phyloP scores from a whole-genome alignment of 1,139 yeast genomes.

The Yamadazyma triangularis region DNA sequence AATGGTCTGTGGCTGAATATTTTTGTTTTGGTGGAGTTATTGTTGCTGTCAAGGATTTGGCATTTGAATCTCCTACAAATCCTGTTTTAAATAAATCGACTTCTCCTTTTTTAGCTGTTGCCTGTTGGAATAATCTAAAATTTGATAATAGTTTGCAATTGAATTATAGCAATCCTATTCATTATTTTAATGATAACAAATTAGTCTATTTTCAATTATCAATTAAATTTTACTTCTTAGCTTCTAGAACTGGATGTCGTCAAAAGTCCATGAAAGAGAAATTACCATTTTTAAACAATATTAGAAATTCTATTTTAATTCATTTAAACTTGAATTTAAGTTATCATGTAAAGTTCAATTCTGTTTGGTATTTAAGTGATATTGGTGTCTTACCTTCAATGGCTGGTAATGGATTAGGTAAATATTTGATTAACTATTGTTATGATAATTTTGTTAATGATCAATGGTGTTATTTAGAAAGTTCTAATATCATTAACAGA shows the following conservation, averaged over 20 bases:
- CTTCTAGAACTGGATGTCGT: slow-evolving; percentile 32
- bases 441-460: slow-evolving; percentile 18
- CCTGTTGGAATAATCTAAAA: slow-evolving; percentile 34
- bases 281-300: slow-evolving; percentile 29
- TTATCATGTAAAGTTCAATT: slow-evolving; percentile 12
- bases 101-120: slow-evolving; percentile 30
- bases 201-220: slow-evolving; percentile 24
- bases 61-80: slow-evolving; percentile 16
- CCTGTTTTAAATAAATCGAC: slow-evolving; percentile 6
- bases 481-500: slow-evolving; percentile 49
- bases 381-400: slow-evolving; percentile 36
- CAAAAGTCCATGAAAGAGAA: slow-evolving; percentile 32
- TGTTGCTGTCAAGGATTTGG: slow-evolving; percentile 30
- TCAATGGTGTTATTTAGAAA: slow-evolving; percentile 40
- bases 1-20: slow-evolving; percentile 32
- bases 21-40: slow-evolving; percentile 30
- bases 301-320: slow-evolving; percentile 20
- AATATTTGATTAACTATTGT: slow-evolving; percentile 27
- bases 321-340: slow-evolving; percentile 13
- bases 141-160: slow-evolving; percentile 22
- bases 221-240: slow-evolving; percentile 27
- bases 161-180: slow-evolving; percentile 18
- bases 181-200: slow-evolving; percentile 16
- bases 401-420: slow-evolving; percentile 39
- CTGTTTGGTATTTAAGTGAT: slow-evolving; percentile 38